These are phyloP conservation scores for Thelephora terrestris DNA, from an alignment of 1,284 basidiomycete species.

Conservation along the genomic window DNA sequence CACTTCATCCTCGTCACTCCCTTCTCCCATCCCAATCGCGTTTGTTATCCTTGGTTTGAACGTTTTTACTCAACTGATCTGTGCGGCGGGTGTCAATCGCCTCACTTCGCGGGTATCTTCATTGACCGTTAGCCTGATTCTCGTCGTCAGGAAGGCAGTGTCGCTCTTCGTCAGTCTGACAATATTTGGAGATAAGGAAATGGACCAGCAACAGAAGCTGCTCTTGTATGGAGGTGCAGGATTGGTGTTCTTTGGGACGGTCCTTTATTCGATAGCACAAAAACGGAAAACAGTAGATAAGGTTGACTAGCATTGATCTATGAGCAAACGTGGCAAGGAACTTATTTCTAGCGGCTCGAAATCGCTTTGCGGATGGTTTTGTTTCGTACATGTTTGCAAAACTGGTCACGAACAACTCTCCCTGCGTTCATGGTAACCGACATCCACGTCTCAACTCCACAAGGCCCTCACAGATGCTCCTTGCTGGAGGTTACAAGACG, in stretches of 20 bases:
- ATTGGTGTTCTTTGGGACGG: conserved; percentile 63
- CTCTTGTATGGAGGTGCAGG: conserved; percentile 60
- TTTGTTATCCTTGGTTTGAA: conserved; percentile 66
- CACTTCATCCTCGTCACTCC: conserved; percentile 11
- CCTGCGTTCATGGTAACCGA: too few relatives aligned
- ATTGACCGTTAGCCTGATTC: conserved; percentile 79
- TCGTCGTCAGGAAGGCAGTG: conserved; percentile 84
- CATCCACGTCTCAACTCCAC: too few relatives aligned
- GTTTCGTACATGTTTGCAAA: too few relatives aligned
- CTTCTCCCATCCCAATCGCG: conserved; percentile 44
- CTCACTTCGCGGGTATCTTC: conserved; percentile 72
- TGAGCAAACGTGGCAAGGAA: too few relatives aligned
- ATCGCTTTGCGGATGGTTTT: too few relatives aligned
- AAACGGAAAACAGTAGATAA: conserved; percentile 1
- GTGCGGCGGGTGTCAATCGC: conserved; percentile 85
- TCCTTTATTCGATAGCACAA: conserved; percentile 45
- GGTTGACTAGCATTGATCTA: neutral
- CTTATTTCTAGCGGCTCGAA: too few relatives aligned
- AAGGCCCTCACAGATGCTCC: too few relatives aligned
- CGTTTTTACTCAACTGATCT: conserved; percentile 79
- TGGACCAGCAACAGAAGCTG: conserved; percentile 21
- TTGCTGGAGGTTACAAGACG: too few relatives aligned
- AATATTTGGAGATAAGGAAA: conserved; percentile 25
- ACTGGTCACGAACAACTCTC: too few relatives aligned
- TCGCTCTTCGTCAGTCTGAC: conserved; percentile 73